A percentile compares a stretch with the other conserved stretches of the same genome.
These are phyloP conservation scores for Peronosclerospora sorghi DNA, from an alignment of 352 stramenopile genomes.

Conservation along the genomic window DNA sequence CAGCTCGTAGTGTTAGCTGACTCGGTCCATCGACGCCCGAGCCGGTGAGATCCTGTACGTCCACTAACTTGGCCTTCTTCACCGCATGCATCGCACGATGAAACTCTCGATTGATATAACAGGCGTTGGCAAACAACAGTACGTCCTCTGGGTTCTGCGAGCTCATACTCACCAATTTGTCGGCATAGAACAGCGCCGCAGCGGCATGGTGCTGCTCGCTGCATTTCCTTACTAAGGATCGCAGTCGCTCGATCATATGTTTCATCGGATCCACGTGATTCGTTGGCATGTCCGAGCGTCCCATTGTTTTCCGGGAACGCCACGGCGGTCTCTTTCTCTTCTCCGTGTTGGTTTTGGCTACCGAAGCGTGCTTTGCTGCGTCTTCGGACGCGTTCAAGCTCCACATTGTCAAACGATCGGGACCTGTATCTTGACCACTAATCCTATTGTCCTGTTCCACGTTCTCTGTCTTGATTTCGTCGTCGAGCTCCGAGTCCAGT, in stretches of 20 bases:
- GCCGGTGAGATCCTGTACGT: slow-evolving; percentile 7
- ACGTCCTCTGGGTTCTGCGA: slow-evolving; percentile 31
- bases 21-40: background rate
- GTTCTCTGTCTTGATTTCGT: slow-evolving; percentile 1
- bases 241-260: slow-evolving; percentile 21
- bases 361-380: slow-evolving; percentile 1
- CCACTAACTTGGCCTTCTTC: slow-evolving; percentile 34
- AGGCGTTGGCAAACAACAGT: slow-evolving; percentile 71
- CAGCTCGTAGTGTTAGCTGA: slow-evolving; percentile 31
- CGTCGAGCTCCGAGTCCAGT: slow-evolving; percentile 1
- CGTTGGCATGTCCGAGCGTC: background rate
- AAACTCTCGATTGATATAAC: slow-evolving; percentile 54
- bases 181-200: slow-evolving; percentile 65
- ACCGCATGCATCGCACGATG: slow-evolving; percentile 71
- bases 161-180: slow-evolving; percentile 68
- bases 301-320: background rate
- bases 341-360: slow-evolving; percentile 1
- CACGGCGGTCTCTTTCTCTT: background rate
- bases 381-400: slow-evolving; percentile 4
- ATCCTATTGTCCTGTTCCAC: background rate
- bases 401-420: slow-evolving; percentile 1
- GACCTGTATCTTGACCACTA: background rate
- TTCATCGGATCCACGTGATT: background rate
- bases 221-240: slow-evolving; percentile 34
- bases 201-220: slow-evolving; percentile 36